Base-by-base conservation (phyloP, 2,329 filamentous ascomycete species). In the Mariannaea sp. region DNA sequence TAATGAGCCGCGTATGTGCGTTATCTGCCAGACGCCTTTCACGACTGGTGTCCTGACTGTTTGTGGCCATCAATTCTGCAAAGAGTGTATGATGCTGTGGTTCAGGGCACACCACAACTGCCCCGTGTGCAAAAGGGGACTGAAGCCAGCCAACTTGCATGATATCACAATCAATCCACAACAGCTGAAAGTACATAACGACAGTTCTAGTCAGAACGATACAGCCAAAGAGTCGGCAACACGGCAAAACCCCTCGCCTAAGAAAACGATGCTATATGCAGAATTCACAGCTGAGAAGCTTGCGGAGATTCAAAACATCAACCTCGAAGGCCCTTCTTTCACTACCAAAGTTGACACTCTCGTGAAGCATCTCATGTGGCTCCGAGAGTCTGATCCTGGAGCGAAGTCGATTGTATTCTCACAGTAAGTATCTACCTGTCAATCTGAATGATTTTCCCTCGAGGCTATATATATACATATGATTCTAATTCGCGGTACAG, bases 351-450 rank as follows among this genome's bases (percentile, higher is more conserved):
- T 97, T 14, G 92, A 97, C 69, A 95, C 85, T 0, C 74, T 93
- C 3, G 80, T 87, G 22, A 83, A 90, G 2, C 94, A 97, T 69
- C 73, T 97, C 2, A 73, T 96, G 13, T 97, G 90, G 90, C 79
- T 97, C 16, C 85, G 93, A 2, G 79, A 88, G 60, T 84, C 89
- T 41, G 92, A 97, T 61, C 90, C 91, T 0, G 91, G 91, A 0
- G 85, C 91, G 8, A 97, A 97, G 69, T 89, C 90, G 0, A 89
- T 99, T 68, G 81, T 97, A n/a, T 99, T 96, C 71, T 95, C 90
- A 1, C 93, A 97, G 73, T 82, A 65, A 41, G 71, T 63, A 22
- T 20, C n/a, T n/a, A n/a, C n/a, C n/a, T n/a, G n/a, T n/a, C n/a
- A n/a, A n/a, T n/a, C n/a, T n/a, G n/a, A n/a, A n/a, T n/a, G n/a